Conservation (phyloP, 2,329 filamentous ascomycete species). For the Aspergillus unguis region DNA sequence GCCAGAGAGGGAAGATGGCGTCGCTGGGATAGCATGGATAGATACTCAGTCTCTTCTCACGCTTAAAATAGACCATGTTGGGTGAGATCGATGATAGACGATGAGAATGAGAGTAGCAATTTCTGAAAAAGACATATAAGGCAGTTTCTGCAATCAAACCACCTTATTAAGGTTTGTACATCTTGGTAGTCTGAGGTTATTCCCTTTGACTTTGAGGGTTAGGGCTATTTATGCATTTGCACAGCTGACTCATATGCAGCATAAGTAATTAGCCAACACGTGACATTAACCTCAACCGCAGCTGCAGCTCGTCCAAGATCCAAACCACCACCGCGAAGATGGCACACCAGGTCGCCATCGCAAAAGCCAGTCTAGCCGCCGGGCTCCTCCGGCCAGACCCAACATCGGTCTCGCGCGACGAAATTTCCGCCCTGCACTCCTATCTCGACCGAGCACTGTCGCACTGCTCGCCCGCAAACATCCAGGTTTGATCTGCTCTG, state of each 20-base stretch:
- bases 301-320: neutral
- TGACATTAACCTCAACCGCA: neutral
- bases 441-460: conserved; percentile 62
- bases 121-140: too few relatives aligned
- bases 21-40: neutral
- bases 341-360: conserved; percentile 70
- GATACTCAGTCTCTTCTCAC: too few relatives aligned
- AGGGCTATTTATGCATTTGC: too few relatives aligned
- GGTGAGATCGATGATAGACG: too few relatives aligned
- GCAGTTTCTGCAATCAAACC: too few relatives aligned
- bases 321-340: conserved; percentile 42
- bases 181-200: too few relatives aligned
- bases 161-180: too few relatives aligned
- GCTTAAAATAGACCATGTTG: too few relatives aligned
- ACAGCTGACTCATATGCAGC: too few relatives aligned
- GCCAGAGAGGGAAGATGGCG: neutral
- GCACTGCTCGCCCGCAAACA: conserved; percentile 74
- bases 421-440: conserved; percentile 66
- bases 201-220: too few relatives aligned
- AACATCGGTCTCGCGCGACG: conserved; percentile 63
- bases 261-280: too few relatives aligned
- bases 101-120: too few relatives aligned
- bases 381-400: conserved; percentile 72
- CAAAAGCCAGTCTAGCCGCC: conserved; percentile 74
- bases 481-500: conserved; percentile 70